Conservation (phyloP, 2,329 filamentous ascomycete genomes). For the Daldinia eschscholtzii region DNA sequence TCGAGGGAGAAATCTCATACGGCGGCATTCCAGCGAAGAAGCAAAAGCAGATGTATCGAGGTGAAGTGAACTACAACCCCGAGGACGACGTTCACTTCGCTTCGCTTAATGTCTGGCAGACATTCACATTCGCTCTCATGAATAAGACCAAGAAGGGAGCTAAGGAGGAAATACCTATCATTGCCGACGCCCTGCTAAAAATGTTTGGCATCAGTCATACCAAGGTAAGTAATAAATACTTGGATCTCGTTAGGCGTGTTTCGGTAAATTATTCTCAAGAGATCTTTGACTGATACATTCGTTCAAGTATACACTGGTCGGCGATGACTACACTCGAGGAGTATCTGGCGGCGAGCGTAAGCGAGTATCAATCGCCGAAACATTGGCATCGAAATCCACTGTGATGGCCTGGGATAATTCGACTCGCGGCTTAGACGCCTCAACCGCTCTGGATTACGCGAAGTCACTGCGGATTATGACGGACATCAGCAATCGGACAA, state of each 20-base stretch:
- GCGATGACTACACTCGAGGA: slow-evolving; percentile 78
- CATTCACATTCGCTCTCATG: slow-evolving; percentile 78
- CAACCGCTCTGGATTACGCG: slow-evolving; percentile 82
- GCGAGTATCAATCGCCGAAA: slow-evolving; percentile 83
- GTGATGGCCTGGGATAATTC: slow-evolving; percentile 86
- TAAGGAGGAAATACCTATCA: slow-evolving; percentile 72
- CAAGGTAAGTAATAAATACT: slow-evolving; percentile 51
- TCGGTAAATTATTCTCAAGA: too few species aligned
- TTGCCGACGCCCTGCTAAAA: slow-evolving; percentile 77
- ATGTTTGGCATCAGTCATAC: slow-evolving; percentile 86
- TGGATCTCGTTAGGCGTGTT: not conserved
- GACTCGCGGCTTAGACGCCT: slow-evolving; percentile 83
- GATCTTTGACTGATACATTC: not conserved
- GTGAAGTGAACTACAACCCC: slow-evolving; percentile 82
- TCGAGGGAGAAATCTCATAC: slow-evolving; percentile 78
- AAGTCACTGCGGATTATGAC: slow-evolving; percentile 79
- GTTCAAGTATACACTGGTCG: slow-evolving; percentile 73
- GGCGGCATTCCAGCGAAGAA: slow-evolving; percentile 77
- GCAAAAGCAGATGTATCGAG: slow-evolving; percentile 76
- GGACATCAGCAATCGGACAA: slow-evolving; percentile 75
- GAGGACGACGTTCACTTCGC: slow-evolving; percentile 84
- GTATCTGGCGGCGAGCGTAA: slow-evolving; percentile 86
- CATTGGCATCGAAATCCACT: slow-evolving; percentile 77
- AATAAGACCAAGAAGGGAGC: slow-evolving; percentile 80
- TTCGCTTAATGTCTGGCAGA: slow-evolving; percentile 81